phyloP scores from a whole-genome alignment of 371 early-diverging fungal genomes.

The Cokeromyces recurvatus region DNA sequence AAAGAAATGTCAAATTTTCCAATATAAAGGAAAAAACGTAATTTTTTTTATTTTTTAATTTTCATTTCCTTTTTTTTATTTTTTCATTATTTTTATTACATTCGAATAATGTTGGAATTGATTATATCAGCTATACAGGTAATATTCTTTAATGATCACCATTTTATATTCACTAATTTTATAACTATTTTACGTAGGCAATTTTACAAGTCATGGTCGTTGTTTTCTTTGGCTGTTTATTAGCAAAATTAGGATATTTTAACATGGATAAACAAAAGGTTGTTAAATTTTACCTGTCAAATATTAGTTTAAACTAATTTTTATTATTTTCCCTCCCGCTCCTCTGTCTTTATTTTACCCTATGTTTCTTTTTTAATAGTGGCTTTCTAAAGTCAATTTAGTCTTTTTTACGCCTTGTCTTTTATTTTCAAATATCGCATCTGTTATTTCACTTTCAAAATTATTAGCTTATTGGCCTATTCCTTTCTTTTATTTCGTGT shows the following conservation, averaged over 20 bases:
- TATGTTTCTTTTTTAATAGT: slow-evolving; percentile 42
- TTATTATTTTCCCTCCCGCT: neutral
- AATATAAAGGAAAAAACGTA: too few relatives aligned
- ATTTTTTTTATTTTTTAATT: too few relatives aligned
- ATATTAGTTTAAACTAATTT: neutral
- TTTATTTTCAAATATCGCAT: slow-evolving; percentile 61
- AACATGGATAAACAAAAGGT: slow-evolving; percentile 55
- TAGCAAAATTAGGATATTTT: slow-evolving; percentile 47
- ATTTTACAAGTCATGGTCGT: slow-evolving; percentile 58
- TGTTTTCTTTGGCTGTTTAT: slow-evolving; percentile 44
- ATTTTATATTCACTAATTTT: neutral
- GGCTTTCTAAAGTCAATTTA: slow-evolving; percentile 60
- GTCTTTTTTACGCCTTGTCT: slow-evolving; percentile 67
- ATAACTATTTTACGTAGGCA: slow-evolving; percentile 47
- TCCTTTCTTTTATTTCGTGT: slow-evolving; percentile 57
- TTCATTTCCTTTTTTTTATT: too few relatives aligned
- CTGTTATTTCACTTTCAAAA: slow-evolving; percentile 53
- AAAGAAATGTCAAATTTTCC: too few relatives aligned
- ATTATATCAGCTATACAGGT: slow-evolving; percentile 24
- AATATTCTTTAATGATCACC: neutral
- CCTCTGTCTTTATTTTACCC: too few relatives aligned
- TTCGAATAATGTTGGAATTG: slow-evolving; percentile 10
- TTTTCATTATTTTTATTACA: neutral
- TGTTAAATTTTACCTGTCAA: too few relatives aligned
- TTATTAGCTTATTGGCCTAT: slow-evolving; percentile 70